Percentiles rank a stretch among this genome's conserved stretches.
phyloP scores from a whole-genome alignment of 495 filamentous ascomycete species.

The Tirmania nivea region DNA sequence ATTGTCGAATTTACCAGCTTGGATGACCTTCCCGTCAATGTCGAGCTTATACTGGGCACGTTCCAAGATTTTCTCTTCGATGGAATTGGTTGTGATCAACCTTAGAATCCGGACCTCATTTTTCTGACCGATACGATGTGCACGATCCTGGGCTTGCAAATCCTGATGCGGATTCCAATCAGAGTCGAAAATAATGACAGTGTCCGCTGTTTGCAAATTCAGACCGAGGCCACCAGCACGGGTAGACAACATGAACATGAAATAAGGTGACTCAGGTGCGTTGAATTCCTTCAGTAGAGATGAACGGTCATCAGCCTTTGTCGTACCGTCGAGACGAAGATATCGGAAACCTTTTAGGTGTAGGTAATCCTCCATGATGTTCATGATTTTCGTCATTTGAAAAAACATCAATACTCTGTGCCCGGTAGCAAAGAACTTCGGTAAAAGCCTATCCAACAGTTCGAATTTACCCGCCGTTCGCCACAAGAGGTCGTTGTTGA shows the following conservation, averaged over 20 bases:
- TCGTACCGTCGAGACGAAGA: conserved; percentile 82
- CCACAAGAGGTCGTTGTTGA: conserved; percentile 85
- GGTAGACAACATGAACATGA: conserved; percentile 96
- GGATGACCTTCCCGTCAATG: conserved; percentile 98
- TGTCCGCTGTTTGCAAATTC: conserved; percentile 92
- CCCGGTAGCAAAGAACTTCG: conserved; percentile 71
- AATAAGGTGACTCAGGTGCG: conserved; percentile 69
- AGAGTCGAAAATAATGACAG: conserved; percentile 97
- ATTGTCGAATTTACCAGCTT: conserved; percentile 97
- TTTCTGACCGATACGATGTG: conserved; percentile 98
- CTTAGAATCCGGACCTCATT: conserved; percentile 94
- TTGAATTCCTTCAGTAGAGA: conserved; percentile 79
- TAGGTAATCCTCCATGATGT: conserved; percentile 98
- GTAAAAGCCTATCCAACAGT: conserved; percentile 72
- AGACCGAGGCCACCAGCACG: conserved; percentile 94
- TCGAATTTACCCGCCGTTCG: conserved; percentile 95
- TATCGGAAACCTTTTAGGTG: conserved; percentile 62
- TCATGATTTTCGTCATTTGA: conserved; percentile 99
- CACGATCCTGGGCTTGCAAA: conserved; percentile 96
- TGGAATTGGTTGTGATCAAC: conserved; percentile 85
- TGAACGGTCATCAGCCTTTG: conserved; percentile 91
- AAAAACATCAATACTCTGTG: conserved; percentile 96
- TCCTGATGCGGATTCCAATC: conserved; percentile 99
- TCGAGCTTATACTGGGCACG: conserved; percentile 93
- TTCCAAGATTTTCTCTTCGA: conserved; percentile 96